phyloP scores from a whole-genome alignment of 2,329 filamentous ascomycete genomes.

The Zymoseptoria pseudotritici region DNA sequence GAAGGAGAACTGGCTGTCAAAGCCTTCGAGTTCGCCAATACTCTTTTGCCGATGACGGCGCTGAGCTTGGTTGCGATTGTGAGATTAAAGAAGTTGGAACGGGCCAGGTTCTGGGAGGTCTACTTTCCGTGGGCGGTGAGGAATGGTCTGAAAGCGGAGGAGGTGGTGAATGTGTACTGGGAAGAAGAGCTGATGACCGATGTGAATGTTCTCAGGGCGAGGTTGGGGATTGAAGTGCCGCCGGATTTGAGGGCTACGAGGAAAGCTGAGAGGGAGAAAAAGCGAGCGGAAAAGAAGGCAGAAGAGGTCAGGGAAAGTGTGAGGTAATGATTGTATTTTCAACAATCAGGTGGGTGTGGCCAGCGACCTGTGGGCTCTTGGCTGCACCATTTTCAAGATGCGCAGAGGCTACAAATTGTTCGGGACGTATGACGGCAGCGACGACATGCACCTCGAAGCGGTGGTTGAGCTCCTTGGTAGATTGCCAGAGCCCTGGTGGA shows the following conservation, averaged over 20 bases:
- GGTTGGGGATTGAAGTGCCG: slow-evolving; percentile 79
- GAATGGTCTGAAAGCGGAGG: slow-evolving; percentile 68
- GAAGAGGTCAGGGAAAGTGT: no score
- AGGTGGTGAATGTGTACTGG: slow-evolving; percentile 96
- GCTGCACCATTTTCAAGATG: slow-evolving; percentile 6
- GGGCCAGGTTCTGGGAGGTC: slow-evolving; percentile 59
- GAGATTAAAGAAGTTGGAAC: slow-evolving; percentile 56
- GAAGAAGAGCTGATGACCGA: slow-evolving; percentile 85
- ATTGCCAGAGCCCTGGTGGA: slow-evolving; percentile 9
- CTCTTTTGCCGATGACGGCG: slow-evolving; percentile 88
- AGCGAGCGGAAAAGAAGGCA: slow-evolving; percentile 57
- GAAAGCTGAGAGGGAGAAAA: slow-evolving; percentile 60
- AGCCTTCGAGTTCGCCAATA: slow-evolving; percentile 95
- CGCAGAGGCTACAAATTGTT: slow-evolving; percentile 5
- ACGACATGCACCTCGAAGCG: slow-evolving; percentile 7
- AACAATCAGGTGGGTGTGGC: neutral
- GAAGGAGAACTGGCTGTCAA: slow-evolving; percentile 98
- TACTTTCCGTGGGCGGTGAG: slow-evolving; percentile 87
- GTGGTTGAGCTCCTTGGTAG: slow-evolving; percentile 5
- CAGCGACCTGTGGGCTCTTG: slow-evolving; percentile 9
- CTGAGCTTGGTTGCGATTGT: slow-evolving; percentile 68
- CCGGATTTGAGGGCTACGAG: slow-evolving; percentile 77
- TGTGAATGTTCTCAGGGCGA: slow-evolving; percentile 63
- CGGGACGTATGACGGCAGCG: slow-evolving; percentile 3
- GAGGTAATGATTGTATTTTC: no score